phyloP scores from a whole-genome alignment of 2,329 filamentous ascomycete genomes.

The Pseudogymnoascus verrucosus region DNA sequence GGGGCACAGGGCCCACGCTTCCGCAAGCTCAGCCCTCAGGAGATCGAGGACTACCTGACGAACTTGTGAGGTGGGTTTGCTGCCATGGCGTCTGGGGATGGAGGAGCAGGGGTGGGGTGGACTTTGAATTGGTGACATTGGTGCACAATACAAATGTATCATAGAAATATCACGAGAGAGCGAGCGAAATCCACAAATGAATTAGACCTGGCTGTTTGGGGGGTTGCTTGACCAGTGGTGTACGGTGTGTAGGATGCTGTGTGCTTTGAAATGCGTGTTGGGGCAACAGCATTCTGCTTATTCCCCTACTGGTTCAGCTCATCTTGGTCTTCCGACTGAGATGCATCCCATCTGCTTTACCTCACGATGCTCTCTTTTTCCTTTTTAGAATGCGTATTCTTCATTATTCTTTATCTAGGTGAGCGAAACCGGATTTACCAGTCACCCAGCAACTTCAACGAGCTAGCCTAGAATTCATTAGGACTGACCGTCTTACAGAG shows the following conservation, averaged over 20 bases:
- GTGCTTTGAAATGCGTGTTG: neutral
- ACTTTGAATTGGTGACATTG: slow-evolving; percentile 2
- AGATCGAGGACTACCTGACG: slow-evolving; percentile 98
- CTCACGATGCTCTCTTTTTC: too few species aligned
- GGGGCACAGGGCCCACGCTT: slow-evolving; percentile 79
- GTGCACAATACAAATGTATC: slow-evolving; percentile 27
- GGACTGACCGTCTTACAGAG: too few species aligned
- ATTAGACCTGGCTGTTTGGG: slow-evolving; percentile 25
- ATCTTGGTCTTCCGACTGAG: too few species aligned
- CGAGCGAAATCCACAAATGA: slow-evolving; percentile 17
- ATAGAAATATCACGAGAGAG: slow-evolving; percentile 28
- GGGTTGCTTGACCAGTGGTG: slow-evolving; percentile 29
- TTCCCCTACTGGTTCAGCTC: too few species aligned
- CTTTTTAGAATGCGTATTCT: too few species aligned
- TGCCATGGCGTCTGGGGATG: neutral
- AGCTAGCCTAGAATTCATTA: too few species aligned
- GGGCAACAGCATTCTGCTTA: neutral
- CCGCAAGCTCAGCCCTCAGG: slow-evolving; percentile 90
- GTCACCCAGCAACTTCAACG: too few species aligned
- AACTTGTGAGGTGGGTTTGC: slow-evolving; percentile 61
- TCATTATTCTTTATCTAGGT: too few species aligned
- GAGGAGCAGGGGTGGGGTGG: neutral
- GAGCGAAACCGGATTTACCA: too few species aligned
- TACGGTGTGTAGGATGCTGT: neutral
- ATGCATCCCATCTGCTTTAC: too few species aligned